Base-by-base conservation (phyloP, 2,329 filamentous ascomycete genomes). In the Calonectria hawksworthii region DNA sequence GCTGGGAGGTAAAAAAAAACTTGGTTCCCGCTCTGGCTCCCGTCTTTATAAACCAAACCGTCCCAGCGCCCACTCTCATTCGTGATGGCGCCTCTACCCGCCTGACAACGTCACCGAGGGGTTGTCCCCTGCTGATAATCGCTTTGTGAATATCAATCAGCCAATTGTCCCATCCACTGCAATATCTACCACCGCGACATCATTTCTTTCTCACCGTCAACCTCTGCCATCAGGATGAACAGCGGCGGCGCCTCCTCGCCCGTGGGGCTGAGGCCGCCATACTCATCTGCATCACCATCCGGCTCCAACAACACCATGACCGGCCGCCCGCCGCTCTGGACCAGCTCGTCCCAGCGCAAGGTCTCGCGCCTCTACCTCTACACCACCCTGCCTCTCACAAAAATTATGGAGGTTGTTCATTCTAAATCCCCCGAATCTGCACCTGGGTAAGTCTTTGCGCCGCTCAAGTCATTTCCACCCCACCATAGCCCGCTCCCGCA, bases 261-360 rank as follows among this genome's bases (percentile, higher is more conserved):
- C 47, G 47, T 41, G 65, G 66, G 71, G 41, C 56, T 74, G 52
- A 66, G 54, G 52, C 64, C 72, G 26, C 74, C 76, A 38, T 61
- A 38, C 16, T 80, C 79, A 26, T 75, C 80, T 61, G 76, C 78
- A 50, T 81, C 84, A 61, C 82, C 83, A 23, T 81, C 82, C 47
- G 80, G 79, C 36, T 79, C 80, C 7, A 83, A 80, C 70, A 82
- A 78, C 73, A 83, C 82, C 50, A 79, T 78, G 8, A 86, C 84
- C 28, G 91, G 91, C 18, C 88, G 91, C 18, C 91, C 90, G 3
- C 87, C 89, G 51, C 86, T 91, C 76, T 92, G 90, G 91, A 91
- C 87, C 13, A 82, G 86, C 18, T 88, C 88, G 3, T 87, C 88
- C 7, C 87, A 88, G 76, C 87, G 90, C 52, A 90, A 89, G 80